Evolutionary conservation across 2,329 filamentous ascomycete genomes (phyloP).

Genomic region (Parafenestella ontariensis): DNA sequence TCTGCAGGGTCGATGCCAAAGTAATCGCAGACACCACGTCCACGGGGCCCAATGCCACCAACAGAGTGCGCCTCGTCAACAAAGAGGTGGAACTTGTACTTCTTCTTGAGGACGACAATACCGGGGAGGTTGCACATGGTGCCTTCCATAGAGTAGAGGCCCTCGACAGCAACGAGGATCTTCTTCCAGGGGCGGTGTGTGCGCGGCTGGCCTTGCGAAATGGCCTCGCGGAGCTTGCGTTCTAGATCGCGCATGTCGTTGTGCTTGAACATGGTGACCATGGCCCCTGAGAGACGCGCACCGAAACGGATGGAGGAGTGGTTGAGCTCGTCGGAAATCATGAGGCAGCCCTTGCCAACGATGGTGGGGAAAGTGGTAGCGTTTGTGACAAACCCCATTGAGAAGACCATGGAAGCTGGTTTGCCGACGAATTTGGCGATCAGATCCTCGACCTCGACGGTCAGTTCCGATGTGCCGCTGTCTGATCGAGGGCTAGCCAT

Average conservation of each 20-base stretch:
- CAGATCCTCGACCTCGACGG: slow-evolving; percentile 86
- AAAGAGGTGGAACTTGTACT: slow-evolving; percentile 97
- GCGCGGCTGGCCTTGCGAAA: slow-evolving; percentile 94
- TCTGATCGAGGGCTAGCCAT: slow-evolving; percentile 83
- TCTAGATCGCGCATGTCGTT: slow-evolving; percentile 94
- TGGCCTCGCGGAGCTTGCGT: slow-evolving; percentile 83
- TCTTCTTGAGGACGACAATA: slow-evolving; percentile 83
- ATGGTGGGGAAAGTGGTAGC: slow-evolving; percentile 90
- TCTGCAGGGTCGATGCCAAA: slow-evolving; percentile 88
- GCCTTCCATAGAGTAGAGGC: slow-evolving; percentile 98
- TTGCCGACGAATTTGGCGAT: slow-evolving; percentile 94
- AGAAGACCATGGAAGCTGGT: slow-evolving; percentile 93
- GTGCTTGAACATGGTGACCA: slow-evolving; percentile 97
- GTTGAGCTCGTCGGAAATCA: slow-evolving; percentile 97
- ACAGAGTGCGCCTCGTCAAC: slow-evolving; percentile 97
- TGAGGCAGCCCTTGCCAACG: slow-evolving; percentile 88
- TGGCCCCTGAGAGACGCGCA: slow-evolving; percentile 89
- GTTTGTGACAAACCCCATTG: slow-evolving; percentile 98
- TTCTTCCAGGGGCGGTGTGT: slow-evolving; percentile 99
- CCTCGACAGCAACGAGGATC: slow-evolving; percentile 94
- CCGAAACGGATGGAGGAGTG: slow-evolving; percentile 97
- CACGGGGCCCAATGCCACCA: slow-evolving; percentile 85
- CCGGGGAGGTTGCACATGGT: slow-evolving; percentile 98
- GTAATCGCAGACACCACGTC: slow-evolving; percentile 95
- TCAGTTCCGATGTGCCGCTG: slow-evolving; percentile 84